Conservation (phyloP, 306 rosid species). For the Vicia villosa region DNA sequence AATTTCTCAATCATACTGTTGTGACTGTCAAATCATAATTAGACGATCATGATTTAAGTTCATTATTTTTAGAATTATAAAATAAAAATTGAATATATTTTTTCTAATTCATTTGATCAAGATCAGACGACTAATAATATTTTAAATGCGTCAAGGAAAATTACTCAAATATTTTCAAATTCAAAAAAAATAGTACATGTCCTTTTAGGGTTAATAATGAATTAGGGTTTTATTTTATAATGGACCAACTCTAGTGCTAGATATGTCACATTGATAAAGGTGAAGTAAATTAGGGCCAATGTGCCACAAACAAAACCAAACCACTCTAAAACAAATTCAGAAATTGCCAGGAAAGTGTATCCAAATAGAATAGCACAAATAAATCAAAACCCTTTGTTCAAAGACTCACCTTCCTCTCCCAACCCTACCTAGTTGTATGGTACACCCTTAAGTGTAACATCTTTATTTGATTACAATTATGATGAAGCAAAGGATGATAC, state of each 20-base stretch:
- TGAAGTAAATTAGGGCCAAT: slow-evolving; percentile 29
- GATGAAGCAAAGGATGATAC: slow-evolving; percentile 30
- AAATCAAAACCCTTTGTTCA: slow-evolving; percentile 33
- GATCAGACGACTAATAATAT: too few relatives aligned
- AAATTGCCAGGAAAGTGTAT: slow-evolving; percentile 53
- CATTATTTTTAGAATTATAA: too few relatives aligned
- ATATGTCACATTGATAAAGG: slow-evolving; percentile 11
- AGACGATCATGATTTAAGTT: too few relatives aligned
- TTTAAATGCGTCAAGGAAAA: too few relatives aligned
- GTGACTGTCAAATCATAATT: too few relatives aligned
- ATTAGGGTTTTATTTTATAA: background rate
- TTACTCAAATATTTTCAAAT: too few relatives aligned
- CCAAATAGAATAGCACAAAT: slow-evolving; percentile 31
- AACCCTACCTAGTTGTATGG: slow-evolving; percentile 42
- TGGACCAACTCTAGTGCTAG: slow-evolving; percentile 24
- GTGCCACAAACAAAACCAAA: slow-evolving; percentile 15
- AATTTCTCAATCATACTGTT: too few relatives aligned
- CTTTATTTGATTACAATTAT: slow-evolving; percentile 36
- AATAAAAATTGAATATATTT: too few relatives aligned
- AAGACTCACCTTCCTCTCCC: slow-evolving; percentile 30
- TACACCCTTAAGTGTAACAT: slow-evolving; percentile 22
- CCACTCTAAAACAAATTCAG: slow-evolving; percentile 26
- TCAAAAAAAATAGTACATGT: background rate
- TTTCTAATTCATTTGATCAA: too few relatives aligned
- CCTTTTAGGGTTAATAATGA: background rate